Evolutionary conservation across 768 basidiomycete genomes (phyloP).

Genomic region (Hydnomerulius pinastri): DNA sequence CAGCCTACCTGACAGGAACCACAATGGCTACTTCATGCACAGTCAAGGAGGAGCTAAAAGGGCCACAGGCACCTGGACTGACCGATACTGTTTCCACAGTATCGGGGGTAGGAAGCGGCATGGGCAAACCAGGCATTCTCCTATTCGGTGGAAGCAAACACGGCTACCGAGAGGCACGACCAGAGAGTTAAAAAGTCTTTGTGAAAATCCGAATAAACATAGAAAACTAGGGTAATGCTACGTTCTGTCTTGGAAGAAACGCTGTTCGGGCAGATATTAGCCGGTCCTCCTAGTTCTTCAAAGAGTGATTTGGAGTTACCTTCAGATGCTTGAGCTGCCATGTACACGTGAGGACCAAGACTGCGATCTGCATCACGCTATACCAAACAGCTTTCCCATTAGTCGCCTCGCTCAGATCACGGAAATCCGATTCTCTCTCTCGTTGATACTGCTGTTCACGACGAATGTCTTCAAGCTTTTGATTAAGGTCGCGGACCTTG

Average conservation of each 20-base stretch:
- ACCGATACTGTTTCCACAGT: too few relatives aligned
- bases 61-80: too few relatives aligned
- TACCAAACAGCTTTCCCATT: conserved; percentile 97
- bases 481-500: conserved; percentile 90
- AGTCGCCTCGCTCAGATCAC: conserved; percentile 85
- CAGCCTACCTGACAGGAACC: too few relatives aligned
- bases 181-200: background rate
- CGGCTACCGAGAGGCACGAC: background rate
- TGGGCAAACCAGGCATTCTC: too few relatives aligned
- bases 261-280: conserved; percentile 40
- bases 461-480: conserved; percentile 89
- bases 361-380: conserved; percentile 81
- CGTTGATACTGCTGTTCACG: conserved; percentile 98
- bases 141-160: background rate
- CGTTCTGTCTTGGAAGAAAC: conserved; percentile 87
- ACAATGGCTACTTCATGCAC: too few relatives aligned
- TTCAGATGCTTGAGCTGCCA: conserved; percentile 95
- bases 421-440: conserved; percentile 89
- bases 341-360: conserved; percentile 80
- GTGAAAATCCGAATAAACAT: conserved; percentile 4
- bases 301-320: conserved; percentile 44
- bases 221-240: conserved; percentile 17
- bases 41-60: too few relatives aligned
- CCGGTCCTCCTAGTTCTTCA: background rate
- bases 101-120: too few relatives aligned